A percentile compares a stretch with the other conserved stretches of the same genome.
These are phyloP conservation scores for Asterochloris sp. DNA, from an alignment of 139 green algal species.

Conservation along the genomic window DNA sequence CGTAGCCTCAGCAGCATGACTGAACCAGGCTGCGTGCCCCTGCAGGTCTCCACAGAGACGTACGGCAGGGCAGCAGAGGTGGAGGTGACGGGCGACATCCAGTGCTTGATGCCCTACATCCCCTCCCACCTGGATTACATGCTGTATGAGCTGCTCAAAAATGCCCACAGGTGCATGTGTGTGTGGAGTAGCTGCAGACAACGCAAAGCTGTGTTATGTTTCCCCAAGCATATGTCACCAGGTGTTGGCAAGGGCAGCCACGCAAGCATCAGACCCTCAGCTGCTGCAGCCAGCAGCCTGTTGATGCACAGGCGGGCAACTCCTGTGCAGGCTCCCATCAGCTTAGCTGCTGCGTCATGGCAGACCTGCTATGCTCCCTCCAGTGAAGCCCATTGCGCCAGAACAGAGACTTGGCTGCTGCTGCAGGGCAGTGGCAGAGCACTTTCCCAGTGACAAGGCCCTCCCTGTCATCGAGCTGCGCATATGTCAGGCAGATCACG, in stretches of 20 bases:
- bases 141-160: constrained; percentile 90
- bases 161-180: constrained; percentile 43
- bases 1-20: neutral
- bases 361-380: too few species aligned
- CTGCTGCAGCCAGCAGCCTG: too few species aligned
- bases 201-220: too few species aligned
- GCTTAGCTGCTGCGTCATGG: too few species aligned
- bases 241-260: too few species aligned
- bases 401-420: too few species aligned
- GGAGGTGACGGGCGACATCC: constrained; percentile 50
- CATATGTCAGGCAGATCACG: constrained; percentile 50
- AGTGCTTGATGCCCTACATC: constrained; percentile 74
- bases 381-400: too few species aligned
- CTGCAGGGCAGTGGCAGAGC: constrained; percentile 52
- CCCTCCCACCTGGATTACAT: constrained; percentile 92
- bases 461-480: constrained; percentile 60
- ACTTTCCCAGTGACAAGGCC: neutral
- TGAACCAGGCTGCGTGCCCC: neutral
- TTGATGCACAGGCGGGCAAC: too few species aligned
- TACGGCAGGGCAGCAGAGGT: constrained; percentile 76
- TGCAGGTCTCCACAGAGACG: constrained; percentile 71
- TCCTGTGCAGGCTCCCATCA: too few species aligned
- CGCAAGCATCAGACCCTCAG: too few species aligned
- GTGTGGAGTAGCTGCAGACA: too few species aligned
- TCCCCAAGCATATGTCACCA: too few species aligned